Evolutionary conservation across 2,329 filamentous ascomycete genomes (phyloP).

Genomic region (Ceratocystis cubensis): DNA sequence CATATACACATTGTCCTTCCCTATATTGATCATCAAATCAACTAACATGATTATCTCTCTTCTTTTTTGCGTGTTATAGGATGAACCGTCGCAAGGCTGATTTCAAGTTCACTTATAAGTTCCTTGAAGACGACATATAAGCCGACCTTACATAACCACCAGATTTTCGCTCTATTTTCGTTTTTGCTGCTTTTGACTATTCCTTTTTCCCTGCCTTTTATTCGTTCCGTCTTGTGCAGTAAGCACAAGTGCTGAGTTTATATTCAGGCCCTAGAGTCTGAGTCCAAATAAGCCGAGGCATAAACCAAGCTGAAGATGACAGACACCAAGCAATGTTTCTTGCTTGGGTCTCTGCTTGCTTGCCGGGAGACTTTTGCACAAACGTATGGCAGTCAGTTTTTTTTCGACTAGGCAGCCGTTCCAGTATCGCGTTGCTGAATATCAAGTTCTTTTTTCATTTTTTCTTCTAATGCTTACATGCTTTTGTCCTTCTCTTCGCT

Average conservation of each 20-base stretch:
- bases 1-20: not conserved
- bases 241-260: no score
- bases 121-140: slow-evolving; percentile 81
- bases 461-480: not conserved
- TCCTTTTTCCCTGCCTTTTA: not conserved
- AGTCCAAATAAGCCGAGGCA: not conserved
- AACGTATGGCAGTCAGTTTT: not conserved
- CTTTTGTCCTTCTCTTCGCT: not conserved
- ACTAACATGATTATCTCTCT: not conserved
- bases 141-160: not conserved
- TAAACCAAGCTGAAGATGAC: not conserved
- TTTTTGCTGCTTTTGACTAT: not conserved
- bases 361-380: not conserved
- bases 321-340: not conserved
- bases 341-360: not conserved
- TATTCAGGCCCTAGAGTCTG: no score
- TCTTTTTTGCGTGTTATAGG: slow-evolving; percentile 39
- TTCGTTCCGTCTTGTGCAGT: no score
- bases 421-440: slow-evolving; percentile 3
- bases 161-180: not conserved
- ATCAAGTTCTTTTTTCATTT: slow-evolving; percentile 2
- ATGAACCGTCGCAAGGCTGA: slow-evolving; percentile 98
- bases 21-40: slow-evolving; percentile 21
- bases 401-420: not conserved
- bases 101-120: slow-evolving; percentile 97